phyloP scores from a whole-genome alignment of 495 filamentous ascomycete genomes.

The Penicillium daleae region DNA sequence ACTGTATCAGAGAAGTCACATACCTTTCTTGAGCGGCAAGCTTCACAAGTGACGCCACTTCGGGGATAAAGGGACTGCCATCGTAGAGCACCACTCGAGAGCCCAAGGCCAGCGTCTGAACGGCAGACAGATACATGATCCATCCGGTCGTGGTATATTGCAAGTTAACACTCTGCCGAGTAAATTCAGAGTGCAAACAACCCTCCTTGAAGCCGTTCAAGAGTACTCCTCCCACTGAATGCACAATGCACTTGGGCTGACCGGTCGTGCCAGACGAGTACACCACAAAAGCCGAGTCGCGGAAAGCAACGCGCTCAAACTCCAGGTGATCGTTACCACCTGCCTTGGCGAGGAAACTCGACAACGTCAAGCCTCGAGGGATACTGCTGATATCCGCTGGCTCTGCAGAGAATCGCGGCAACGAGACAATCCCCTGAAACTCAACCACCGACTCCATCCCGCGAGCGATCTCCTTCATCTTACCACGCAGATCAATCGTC shows the following conservation, averaged over 20 bases:
- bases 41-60: slow-evolving; percentile 59
- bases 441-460: slow-evolving; percentile 62
- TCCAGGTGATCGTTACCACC: slow-evolving; percentile 41
- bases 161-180: slow-evolving; percentile 49
- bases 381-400: slow-evolving; percentile 62
- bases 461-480: slow-evolving; percentile 67
- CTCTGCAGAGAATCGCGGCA: slow-evolving; percentile 61
- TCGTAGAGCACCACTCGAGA: slow-evolving; percentile 69
- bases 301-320: slow-evolving; percentile 57
- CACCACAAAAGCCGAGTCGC: slow-evolving; percentile 71
- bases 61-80: slow-evolving; percentile 74
- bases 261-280: slow-evolving; percentile 81
- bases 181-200: slow-evolving; percentile 59
- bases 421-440: slow-evolving; percentile 66
- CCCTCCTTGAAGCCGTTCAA: slow-evolving; percentile 60
- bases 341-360: slow-evolving; percentile 53
- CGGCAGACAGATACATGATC: slow-evolving; percentile 78
- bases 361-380: slow-evolving; percentile 55
- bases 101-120: slow-evolving; percentile 58
- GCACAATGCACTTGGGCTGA: slow-evolving; percentile 81
- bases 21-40: slow-evolving; percentile 62
- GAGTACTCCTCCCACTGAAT: slow-evolving; percentile 39
- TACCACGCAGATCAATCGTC: slow-evolving; percentile 67
- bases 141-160: slow-evolving; percentile 74
- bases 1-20: not conserved